Evolutionary conservation across 1,284 basidiomycete species (phyloP).

Genomic region (Amylostereum areolatum): DNA sequence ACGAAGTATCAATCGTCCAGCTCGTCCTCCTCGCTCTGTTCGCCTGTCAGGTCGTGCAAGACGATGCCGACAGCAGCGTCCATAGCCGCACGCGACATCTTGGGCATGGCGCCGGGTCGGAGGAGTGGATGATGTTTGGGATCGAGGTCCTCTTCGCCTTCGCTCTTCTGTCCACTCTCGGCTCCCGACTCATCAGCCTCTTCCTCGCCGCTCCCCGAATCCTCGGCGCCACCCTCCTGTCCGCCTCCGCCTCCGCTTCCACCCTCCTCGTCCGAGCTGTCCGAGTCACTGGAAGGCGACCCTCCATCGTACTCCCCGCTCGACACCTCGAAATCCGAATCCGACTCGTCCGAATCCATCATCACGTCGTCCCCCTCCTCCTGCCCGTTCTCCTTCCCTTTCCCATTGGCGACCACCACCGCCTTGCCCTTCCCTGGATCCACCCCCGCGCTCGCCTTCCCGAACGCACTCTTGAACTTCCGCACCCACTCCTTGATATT

Average conservation of each 20-base stretch:
- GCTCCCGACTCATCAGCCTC: slow-evolving; percentile 13
- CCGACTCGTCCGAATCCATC: slow-evolving; percentile 44
- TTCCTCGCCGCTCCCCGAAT: slow-evolving; percentile 11
- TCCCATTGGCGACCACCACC: slow-evolving; percentile 1
- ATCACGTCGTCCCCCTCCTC: slow-evolving; percentile 15
- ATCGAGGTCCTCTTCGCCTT: slow-evolving; percentile 37
- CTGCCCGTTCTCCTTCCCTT: slow-evolving; percentile 9
- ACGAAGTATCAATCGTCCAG: slow-evolving; percentile 30
- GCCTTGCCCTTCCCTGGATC: slow-evolving; percentile 4
- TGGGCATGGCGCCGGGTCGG: slow-evolving; percentile 60
- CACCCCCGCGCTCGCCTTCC: slow-evolving; percentile 23
- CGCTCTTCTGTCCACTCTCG: slow-evolving; percentile 18
- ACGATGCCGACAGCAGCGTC: slow-evolving; percentile 61
- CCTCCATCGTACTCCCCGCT: slow-evolving; percentile 23
- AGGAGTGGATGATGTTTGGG: slow-evolving; percentile 57
- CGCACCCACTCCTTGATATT: slow-evolving; percentile 61
- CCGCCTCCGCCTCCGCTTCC: slow-evolving; percentile 21
- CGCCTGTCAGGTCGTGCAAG: slow-evolving; percentile 40
- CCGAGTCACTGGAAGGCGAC: slow-evolving; percentile 16
- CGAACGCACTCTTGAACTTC: slow-evolving; percentile 51
- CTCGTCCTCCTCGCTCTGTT: slow-evolving; percentile 31
- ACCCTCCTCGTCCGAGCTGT: slow-evolving; percentile 11
- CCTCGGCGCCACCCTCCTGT: slow-evolving; percentile 17
- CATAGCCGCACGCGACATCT: slow-evolving; percentile 57
- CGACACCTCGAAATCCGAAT: slow-evolving; percentile 39